Evolutionary conservation across 345 rosid species (phyloP), one percentile per base, ranked within the genome.

Genomic region (Fremontodendron californicum): DNA sequence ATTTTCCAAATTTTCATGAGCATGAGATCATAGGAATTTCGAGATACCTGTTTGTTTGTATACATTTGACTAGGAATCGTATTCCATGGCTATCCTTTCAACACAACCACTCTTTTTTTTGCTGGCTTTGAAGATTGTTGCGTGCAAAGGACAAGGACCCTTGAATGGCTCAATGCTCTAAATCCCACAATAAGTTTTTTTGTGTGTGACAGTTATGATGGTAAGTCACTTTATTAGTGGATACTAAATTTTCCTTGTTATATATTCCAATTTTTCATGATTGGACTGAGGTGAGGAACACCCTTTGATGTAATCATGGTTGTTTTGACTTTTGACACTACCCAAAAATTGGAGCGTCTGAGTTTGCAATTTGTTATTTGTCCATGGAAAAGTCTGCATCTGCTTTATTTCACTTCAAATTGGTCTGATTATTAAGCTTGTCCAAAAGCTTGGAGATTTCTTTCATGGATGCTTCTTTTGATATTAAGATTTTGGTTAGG

Each of bases 191-290:
- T 45, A 49, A 33, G 21, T 52, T 29, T 78, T 39, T n/a, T n/a
- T n/a, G n/a, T n/a, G n/a, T 67, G 67, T 48, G 69, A 61, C 46
- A 43, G 73, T 65, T 77, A 27, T 78, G 78, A 77, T 78, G 82
- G 78, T 39, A 76, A 81, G 78, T 78, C 77, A 71, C 81, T 72
- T 79, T 80, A 29, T 61, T 75, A 73, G 83, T 85, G 80, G 80
- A 75, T 73, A 62, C 68, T 10, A 75, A 68, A 54, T 75, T 80
- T 71, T 74, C 75, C 52, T 54, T 64, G 45, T 63, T 61, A 25
- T 63, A 12, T 49, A 52, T 78, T 75, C 79, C 70, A 70, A 70
- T n/a, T 49, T 62, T 52, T 70, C 81, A 77, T 77, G 83, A 65
- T 74, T 71, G 16, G 63, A 60, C 80, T 19, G 35, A 46, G 54